Conservation (phyloP, 2,329 filamentous ascomycete genomes). For the Akanthomyces muscarius region DNA sequence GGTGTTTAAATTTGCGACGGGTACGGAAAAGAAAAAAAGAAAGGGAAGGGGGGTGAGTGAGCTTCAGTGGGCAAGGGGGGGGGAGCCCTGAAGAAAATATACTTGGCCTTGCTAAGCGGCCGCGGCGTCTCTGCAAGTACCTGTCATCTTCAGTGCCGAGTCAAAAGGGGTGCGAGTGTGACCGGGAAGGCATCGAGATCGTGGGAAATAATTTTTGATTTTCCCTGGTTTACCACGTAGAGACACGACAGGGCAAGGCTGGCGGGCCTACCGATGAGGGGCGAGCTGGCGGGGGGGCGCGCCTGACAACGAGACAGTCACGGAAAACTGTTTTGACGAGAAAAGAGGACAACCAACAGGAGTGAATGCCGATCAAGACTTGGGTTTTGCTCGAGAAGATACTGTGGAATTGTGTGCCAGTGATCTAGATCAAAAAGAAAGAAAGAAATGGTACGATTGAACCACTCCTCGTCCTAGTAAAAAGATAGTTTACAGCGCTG, state of each 20-base stretch:
- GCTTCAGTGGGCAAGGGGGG: background rate
- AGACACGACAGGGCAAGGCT: background rate
- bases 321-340: too few species aligned
- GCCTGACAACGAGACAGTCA: background rate
- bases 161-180: background rate
- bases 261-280: conserved; percentile 4
- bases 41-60: background rate
- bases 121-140: background rate
- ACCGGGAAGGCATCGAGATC: conserved; percentile 5
- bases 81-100: background rate
- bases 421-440: too few species aligned
- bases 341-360: too few species aligned
- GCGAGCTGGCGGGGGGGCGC: background rate
- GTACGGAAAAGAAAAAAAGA: background rate
- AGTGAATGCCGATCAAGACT: too few species aligned
- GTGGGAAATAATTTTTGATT: background rate
- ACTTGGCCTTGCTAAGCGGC: background rate
- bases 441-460: too few species aligned
- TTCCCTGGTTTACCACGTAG: background rate
- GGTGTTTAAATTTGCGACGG: background rate
- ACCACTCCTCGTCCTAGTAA: too few species aligned
- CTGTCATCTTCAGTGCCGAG: background rate
- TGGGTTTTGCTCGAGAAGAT: too few species aligned
- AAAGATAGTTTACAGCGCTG: too few species aligned
- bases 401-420: too few species aligned